Evolutionary conservation across 2,329 filamentous ascomycete species (phyloP).

Genomic region (Apiospora malaysiana): DNA sequence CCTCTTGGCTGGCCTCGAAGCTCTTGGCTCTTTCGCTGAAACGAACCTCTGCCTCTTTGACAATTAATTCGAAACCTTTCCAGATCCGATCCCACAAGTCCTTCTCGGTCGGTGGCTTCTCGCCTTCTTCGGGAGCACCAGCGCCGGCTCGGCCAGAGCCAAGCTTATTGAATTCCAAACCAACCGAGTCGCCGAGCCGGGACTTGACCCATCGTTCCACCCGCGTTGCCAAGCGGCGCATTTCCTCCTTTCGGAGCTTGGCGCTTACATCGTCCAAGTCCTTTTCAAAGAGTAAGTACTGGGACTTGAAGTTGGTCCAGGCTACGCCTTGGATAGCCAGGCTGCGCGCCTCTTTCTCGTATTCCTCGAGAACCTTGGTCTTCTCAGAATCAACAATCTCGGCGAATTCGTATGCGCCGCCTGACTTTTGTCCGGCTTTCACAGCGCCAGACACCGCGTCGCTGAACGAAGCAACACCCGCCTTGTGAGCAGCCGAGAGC

Average conservation of each 20-base stretch:
- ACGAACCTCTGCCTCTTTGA: constrained; percentile 81
- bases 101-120: constrained; percentile 76
- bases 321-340: constrained; percentile 78
- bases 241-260: constrained; percentile 89
- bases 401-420: constrained; percentile 90
- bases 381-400: constrained; percentile 90
- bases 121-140: constrained; percentile 78
- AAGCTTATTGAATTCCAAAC: constrained; percentile 94
- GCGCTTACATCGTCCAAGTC: constrained; percentile 89
- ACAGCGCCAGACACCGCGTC: constrained; percentile 87
- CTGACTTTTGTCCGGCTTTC: constrained; percentile 91
- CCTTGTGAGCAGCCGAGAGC: constrained; percentile 85
- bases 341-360: constrained; percentile 76
- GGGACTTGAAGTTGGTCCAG: constrained; percentile 88
- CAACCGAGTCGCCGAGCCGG: constrained; percentile 83
- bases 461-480: constrained; percentile 81
- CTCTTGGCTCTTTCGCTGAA: constrained; percentile 90
- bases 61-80: constrained; percentile 81
- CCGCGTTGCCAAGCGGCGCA: constrained; percentile 87
- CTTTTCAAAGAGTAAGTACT: constrained; percentile 81
- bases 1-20: constrained; percentile 89
- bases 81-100: constrained; percentile 97
- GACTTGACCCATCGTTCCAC: constrained; percentile 95
- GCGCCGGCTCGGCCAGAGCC: constrained; percentile 85
- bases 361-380: constrained; percentile 73